Evolutionary conservation across 495 filamentous ascomycete genomes (phyloP).

Genomic region (Tuber magnatum): DNA sequence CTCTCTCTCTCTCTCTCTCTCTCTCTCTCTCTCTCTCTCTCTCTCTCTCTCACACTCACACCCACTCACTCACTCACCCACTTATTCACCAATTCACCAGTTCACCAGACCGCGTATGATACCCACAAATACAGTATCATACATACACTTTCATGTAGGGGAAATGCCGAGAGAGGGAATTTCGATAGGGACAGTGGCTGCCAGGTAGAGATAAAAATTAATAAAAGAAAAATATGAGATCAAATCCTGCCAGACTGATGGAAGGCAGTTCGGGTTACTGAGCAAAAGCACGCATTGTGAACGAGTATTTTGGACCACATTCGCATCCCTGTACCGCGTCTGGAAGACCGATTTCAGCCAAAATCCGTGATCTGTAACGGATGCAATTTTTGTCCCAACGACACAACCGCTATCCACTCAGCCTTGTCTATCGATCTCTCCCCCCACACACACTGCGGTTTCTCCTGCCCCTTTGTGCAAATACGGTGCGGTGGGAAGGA

Average conservation of each 20-base stretch:
- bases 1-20: not conserved
- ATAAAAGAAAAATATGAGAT: slow-evolving; percentile 3
- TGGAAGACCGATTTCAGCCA: slow-evolving; percentile 25
- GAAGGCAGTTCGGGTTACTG: not conserved
- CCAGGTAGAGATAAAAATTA: slow-evolving; percentile 7
- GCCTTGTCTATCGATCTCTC: not conserved
- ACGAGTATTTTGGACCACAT: slow-evolving; percentile 1
- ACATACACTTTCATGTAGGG: not conserved
- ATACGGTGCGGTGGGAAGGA: not conserved
- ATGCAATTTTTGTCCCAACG: slow-evolving; percentile 27
- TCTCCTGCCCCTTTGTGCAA: not conserved
- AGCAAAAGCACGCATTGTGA: not conserved
- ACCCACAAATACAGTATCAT: not conserved
- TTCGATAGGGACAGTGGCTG: not conserved
- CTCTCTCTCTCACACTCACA: not conserved
- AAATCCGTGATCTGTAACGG: slow-evolving; percentile 29
- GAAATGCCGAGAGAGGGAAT: not conserved
- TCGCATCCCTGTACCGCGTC: slow-evolving; percentile 12
- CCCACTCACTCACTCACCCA: slow-evolving; percentile 7
- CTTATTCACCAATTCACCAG: not conserved
- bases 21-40: not conserved
- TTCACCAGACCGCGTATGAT: not conserved
- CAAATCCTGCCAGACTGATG: not conserved
- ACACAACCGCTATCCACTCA: slow-evolving; percentile 28
- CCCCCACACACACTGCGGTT: not conserved